A percentile compares a stretch with the other conserved stretches of the same genome.
Conservation (phyloP, 495 filamentous ascomycete species). For the Letharia columbiana region DNA sequence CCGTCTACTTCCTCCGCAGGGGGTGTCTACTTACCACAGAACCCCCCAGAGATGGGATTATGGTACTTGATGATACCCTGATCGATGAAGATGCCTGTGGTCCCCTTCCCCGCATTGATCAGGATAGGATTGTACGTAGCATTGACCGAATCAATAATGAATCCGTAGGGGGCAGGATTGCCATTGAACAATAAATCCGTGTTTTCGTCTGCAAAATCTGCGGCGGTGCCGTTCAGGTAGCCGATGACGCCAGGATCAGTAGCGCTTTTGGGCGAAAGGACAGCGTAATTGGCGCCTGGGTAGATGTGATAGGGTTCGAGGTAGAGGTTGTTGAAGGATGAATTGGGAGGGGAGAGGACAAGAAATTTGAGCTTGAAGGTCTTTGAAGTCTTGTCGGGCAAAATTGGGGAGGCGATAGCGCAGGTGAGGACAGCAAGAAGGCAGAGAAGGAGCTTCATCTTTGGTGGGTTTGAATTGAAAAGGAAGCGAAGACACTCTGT, state of each 20-base stretch:
- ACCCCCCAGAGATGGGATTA: constrained; percentile 15
- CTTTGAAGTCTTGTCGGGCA: not conserved
- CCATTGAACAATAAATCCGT: not conserved
- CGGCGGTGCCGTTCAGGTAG: constrained; percentile 15
- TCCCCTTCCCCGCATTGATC: constrained; percentile 15
- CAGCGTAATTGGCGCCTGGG: constrained; percentile 17
- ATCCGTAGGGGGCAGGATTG: not conserved
- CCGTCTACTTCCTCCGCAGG: not conserved
- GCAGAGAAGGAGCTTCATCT: not conserved
- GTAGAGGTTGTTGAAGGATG: constrained; percentile 7
- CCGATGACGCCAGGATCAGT: constrained; percentile 3
- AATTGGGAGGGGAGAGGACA: constrained; percentile 3
- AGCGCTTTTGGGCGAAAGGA: not conserved
- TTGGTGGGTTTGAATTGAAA: not conserved
- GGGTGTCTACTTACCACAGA: constrained; percentile 15
- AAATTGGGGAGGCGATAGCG: not conserved
- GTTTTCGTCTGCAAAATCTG: constrained; percentile 3
- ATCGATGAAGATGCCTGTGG: constrained; percentile 17
- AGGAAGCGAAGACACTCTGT: not conserved
- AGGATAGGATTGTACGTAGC: constrained; percentile 13
- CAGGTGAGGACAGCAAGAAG: not conserved
- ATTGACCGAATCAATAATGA: constrained; percentile 8
- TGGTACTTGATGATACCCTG: constrained; percentile 15
- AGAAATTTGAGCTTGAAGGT: constrained; percentile 13
- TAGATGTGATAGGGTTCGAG: constrained; percentile 19